A percentile compares a stretch with the other conserved stretches of the same genome.
phyloP scores from a whole-genome alignment of 2,329 filamentous ascomycete species.

The Dactylellina parvicollis region DNA sequence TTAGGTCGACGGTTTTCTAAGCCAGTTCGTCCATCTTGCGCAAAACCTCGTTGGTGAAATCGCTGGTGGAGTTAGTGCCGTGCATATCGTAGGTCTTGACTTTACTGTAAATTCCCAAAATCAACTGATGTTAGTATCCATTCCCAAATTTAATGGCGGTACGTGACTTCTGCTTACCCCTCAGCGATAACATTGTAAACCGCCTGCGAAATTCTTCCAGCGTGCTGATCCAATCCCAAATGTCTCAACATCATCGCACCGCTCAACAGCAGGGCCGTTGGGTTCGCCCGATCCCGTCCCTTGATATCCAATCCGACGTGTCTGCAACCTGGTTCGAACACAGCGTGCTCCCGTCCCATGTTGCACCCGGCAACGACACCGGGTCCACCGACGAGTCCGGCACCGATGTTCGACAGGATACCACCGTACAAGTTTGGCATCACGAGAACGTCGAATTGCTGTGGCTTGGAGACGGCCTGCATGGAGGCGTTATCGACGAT shows the following conservation, averaged over 20 bases:
- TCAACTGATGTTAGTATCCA: constrained; percentile 55
- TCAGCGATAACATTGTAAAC: constrained; percentile 85
- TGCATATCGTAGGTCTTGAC: constrained; percentile 95
- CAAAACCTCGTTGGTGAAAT: constrained; percentile 94
- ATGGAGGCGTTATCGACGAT: constrained; percentile 99
- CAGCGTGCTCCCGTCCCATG: constrained; percentile 97
- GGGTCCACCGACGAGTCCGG: constrained; percentile 93
- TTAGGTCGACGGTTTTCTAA: constrained; percentile 21
- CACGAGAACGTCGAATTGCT: constrained; percentile 99
- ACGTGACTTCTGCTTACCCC: constrained; percentile 72
- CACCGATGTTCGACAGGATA: constrained; percentile 98
- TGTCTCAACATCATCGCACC: constrained; percentile 97
- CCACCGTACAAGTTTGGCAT: constrained; percentile 99
- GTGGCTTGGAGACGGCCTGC: constrained; percentile 94
- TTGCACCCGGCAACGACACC: constrained; percentile 98
- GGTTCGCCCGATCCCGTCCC: constrained; percentile 99
- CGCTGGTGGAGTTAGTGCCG: constrained; percentile 84
- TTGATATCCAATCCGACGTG: constrained; percentile 99
- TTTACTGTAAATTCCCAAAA: constrained; percentile 71
- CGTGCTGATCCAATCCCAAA: constrained; percentile 95
- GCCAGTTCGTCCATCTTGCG: constrained; percentile 80
- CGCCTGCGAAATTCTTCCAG: constrained; percentile 73
- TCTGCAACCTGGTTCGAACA: constrained; percentile 98
- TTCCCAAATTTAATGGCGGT: background rate
- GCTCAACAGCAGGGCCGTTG: constrained; percentile 91